These are phyloP conservation scores for Gracilaria domingensis DNA, from an alignment of 23 red algal genomes.

Conservation along the genomic window DNA sequence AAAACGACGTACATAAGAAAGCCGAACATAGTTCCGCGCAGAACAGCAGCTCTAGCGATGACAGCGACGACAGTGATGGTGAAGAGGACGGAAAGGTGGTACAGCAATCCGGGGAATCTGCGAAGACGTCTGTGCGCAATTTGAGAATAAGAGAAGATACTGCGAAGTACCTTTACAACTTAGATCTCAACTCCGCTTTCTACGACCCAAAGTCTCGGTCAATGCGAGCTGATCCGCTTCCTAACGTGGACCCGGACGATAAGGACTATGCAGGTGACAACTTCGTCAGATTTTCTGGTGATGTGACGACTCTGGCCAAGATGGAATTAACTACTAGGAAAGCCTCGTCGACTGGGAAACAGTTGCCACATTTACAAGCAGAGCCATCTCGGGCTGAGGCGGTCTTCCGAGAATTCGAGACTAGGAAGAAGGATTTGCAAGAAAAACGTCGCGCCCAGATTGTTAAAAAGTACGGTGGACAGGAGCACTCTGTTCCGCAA, in stretches of 20 bases:
- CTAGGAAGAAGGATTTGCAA: conserved; percentile 60
- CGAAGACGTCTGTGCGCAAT: conserved; percentile 73
- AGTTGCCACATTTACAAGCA: conserved; percentile 86
- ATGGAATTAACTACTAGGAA: conserved; percentile 81
- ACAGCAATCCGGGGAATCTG: conserved; percentile 75
- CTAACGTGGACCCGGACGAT: conserved; percentile 78
- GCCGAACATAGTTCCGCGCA: not conserved
- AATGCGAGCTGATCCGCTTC: conserved; percentile 89
- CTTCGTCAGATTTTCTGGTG: conserved; percentile 85
- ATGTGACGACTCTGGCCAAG: conserved; percentile 71
- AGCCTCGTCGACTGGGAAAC: conserved; percentile 50
- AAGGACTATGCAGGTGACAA: conserved; percentile 96
- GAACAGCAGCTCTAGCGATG: conserved; percentile 8
- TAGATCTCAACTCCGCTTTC: conserved; percentile 88
- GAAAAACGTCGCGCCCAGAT: conserved; percentile 69
- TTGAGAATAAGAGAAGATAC: conserved; percentile 95
- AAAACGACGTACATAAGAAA: conserved; percentile 22
- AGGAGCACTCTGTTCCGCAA: conserved; percentile 64
- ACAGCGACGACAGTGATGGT: conserved; percentile 38
- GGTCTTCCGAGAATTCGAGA: conserved; percentile 78
- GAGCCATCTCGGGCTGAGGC: conserved; percentile 87
- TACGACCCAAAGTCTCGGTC: conserved; percentile 97
- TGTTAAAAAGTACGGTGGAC: conserved; percentile 78
- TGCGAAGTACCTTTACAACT: conserved; percentile 90
- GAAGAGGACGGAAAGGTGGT: conserved; percentile 69